phyloP scores from a whole-genome alignment of 805 yeast genomes.

The Sugiyamaella chiloensis region DNA sequence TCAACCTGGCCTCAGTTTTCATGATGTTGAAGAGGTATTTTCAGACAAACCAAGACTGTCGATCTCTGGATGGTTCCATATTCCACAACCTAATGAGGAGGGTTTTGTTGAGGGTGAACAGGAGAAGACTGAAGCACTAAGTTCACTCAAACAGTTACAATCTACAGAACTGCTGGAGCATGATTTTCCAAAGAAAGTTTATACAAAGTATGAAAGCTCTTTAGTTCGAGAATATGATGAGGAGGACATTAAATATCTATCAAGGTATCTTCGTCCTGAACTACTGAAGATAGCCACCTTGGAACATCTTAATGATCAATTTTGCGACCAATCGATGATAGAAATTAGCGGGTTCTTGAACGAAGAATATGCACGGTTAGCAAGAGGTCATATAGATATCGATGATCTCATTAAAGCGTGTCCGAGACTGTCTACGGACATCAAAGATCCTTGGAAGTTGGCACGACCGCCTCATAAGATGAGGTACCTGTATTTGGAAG shows the following conservation, averaged over 20 bases:
- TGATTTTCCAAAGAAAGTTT: slow-evolving; percentile 65
- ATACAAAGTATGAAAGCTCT: slow-evolving; percentile 8
- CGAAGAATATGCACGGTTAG: slow-evolving; percentile 45
- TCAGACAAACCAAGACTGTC: slow-evolving; percentile 88
- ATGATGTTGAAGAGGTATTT: slow-evolving; percentile 95
- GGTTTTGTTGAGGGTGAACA: slow-evolving; percentile 84
- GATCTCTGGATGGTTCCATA: slow-evolving; percentile 98
- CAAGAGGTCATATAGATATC: slow-evolving; percentile 46
- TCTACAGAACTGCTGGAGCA: slow-evolving; percentile 71
- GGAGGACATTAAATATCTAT: slow-evolving; percentile 49
- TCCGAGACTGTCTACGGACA: slow-evolving; percentile 56
- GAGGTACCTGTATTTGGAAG: slow-evolving; percentile 79
- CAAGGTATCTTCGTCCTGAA: slow-evolving; percentile 53
- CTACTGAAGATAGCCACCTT: slow-evolving; percentile 44
- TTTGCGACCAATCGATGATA: slow-evolving; percentile 65
- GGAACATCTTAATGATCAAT: slow-evolving; percentile 45
- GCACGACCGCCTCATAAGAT: slow-evolving; percentile 95
- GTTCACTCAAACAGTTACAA: slow-evolving; percentile 77
- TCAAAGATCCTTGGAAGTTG: slow-evolving; percentile 76
- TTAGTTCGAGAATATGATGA: slow-evolving; percentile 3
- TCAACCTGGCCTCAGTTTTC: slow-evolving; percentile 94
- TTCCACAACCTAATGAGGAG: slow-evolving; percentile 89
- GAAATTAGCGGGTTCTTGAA: slow-evolving; percentile 64
- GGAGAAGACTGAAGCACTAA: slow-evolving; percentile 66
- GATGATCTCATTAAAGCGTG: slow-evolving; percentile 52